Percentiles rank a stretch among this genome's conserved stretches.
Evolutionary conservation across 768 basidiomycete genomes (phyloP).

Genomic region (Daedalea quercina): DNA sequence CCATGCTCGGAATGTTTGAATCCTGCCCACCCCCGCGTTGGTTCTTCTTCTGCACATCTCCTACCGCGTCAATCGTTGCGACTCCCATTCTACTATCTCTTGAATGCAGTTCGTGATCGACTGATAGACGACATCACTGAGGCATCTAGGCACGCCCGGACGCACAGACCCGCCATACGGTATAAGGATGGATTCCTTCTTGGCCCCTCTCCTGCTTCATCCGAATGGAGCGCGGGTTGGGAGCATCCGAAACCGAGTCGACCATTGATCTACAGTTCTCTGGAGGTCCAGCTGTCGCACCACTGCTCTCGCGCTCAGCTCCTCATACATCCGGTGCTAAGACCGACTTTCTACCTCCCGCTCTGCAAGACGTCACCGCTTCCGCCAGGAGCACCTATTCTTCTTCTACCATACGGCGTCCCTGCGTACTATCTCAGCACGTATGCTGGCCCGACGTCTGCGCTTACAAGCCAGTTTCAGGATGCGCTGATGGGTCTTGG

Average conservation of each 20-base stretch:
- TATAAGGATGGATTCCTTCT: constrained; percentile 63
- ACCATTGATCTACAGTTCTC: constrained; percentile 52
- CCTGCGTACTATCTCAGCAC: constrained; percentile 68
- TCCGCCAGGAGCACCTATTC: constrained; percentile 58
- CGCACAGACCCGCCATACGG: constrained; percentile 36
- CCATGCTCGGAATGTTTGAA: constrained; percentile 35
- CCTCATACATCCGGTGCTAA: constrained; percentile 59
- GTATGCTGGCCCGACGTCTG: constrained; percentile 64
- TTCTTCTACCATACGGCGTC: constrained; percentile 60
- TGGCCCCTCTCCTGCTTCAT: constrained; percentile 32
- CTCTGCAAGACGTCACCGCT: constrained; percentile 36
- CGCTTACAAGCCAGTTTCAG: constrained; percentile 55
- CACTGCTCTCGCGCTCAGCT: constrained; percentile 30
- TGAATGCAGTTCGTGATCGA: constrained; percentile 53
- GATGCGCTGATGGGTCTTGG: constrained; percentile 60
- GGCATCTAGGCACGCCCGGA: constrained; percentile 24
- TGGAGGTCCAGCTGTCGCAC: constrained; percentile 45
- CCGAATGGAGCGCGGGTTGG: constrained; percentile 65
- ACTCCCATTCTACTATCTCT: constrained; percentile 36
- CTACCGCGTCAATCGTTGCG: constrained; percentile 44
- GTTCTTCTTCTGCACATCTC: constrained; percentile 13
- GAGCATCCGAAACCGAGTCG: constrained; percentile 44
- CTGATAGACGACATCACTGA: constrained; percentile 49
- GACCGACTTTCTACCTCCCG: constrained; percentile 51
- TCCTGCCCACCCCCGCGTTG: constrained; percentile 2